Percentiles rank a stretch among this genome's conserved stretches.
Evolutionary conservation across 345 rosid species (phyloP).

Genomic region (Salix caprea): DNA sequence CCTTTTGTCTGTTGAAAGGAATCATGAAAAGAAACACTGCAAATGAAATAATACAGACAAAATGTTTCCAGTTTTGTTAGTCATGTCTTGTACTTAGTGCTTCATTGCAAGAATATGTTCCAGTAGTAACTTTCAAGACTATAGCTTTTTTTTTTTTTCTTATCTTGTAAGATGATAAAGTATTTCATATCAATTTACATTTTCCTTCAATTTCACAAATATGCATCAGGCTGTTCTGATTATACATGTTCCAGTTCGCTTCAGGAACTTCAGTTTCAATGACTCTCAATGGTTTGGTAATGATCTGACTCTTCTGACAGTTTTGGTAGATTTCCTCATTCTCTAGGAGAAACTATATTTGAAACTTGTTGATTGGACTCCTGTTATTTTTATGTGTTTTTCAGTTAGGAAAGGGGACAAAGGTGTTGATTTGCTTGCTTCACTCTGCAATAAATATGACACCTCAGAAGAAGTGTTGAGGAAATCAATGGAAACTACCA

Average conservation of each 20-base stretch:
- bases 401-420: conserved; percentile 73
- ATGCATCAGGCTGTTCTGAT: conserved; percentile 74
- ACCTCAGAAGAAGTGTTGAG: conserved; percentile 81
- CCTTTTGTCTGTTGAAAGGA: not conserved
- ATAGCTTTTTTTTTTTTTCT: not conserved
- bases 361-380: not conserved
- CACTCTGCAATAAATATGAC: conserved; percentile 73
- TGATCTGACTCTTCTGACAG: conserved; percentile 13
- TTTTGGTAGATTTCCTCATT: not conserved
- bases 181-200: not conserved
- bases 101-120: not conserved
- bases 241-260: conserved; percentile 68
- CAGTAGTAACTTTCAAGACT: not conserved
- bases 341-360: not conserved
- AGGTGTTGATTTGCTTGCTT: conserved; percentile 75
- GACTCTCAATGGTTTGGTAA: conserved; percentile 70
- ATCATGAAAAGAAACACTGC: too few species aligned
- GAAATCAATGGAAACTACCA: conserved; percentile 62
- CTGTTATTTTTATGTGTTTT: conserved; percentile 2
- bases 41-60: too few species aligned
- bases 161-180: not conserved
- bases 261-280: conserved; percentile 64
- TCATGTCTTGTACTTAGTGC: not conserved
- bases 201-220: conserved; percentile 16
- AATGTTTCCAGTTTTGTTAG: too few species aligned